Evolutionary conservation across 2,329 filamentous ascomycete genomes (phyloP), one percentile per base, ranked within the genome.

Genomic region (Colletotrichum sp.): DNA sequence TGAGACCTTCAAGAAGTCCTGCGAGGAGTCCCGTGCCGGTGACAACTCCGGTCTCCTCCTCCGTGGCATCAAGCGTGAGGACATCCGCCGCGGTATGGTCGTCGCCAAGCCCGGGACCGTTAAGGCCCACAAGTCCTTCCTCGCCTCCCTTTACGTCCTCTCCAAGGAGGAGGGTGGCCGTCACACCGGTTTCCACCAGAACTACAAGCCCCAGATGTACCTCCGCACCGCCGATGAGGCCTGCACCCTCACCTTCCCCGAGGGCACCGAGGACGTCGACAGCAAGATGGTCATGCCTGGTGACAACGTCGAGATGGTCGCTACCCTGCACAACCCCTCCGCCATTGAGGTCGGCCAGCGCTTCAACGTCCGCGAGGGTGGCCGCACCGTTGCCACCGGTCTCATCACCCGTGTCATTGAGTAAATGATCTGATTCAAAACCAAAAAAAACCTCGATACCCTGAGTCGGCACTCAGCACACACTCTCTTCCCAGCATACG

Each of bases 1-100:
- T 81, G 97, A 99, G 91, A 99, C 96, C 80, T 99, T 99, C 92
- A 98, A 99, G 92, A 99, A 99, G 92, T 98, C 96, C 66, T 99
- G 97, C 87, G 96, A 98, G 75, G 95, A 98, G 88, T 98, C 96
- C 76, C 93, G 95, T 82, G 97, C 97, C 78, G 97, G 97, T 86
- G 97, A 99, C 88, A 99, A 99, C 93, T 98, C 97, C 30, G 97
- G 97, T 84, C 94, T 99, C 49, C 92, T 99, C 71, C 94, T 99
- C 86, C 95, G 97, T 88, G 96, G 97, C 90, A 88, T 99, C 84
- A 96, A 96, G 88, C 96, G 97, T 83, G 97, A 99, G 89, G 98
- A 99, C 82, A 91, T 99, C 83, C 91, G 89, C 82, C 95, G 97
- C 86, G 97, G 97, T 84, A 99, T 99, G 97, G 95, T 99, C 81